Evolutionary conservation across 2,329 filamentous ascomycete species (phyloP).

Genomic region (Fusarium sambucinum): DNA sequence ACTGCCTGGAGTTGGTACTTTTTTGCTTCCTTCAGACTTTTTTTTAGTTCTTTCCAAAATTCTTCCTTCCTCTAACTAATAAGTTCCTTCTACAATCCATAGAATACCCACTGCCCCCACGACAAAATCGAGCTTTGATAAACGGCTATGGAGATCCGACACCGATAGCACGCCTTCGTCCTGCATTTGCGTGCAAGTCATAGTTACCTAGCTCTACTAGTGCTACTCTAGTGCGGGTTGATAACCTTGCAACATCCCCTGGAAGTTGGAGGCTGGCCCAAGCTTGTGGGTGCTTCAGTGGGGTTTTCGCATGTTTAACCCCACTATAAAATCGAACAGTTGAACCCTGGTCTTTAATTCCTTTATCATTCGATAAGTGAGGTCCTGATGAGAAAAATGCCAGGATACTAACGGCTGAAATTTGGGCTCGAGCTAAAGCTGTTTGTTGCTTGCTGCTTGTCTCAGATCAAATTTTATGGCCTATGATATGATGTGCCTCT

Average conservation of each 20-base stretch:
- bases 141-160: conserved; percentile 30
- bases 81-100: background rate
- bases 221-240: conserved; percentile 9
- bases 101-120: conserved; percentile 20
- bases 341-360: conserved; percentile 16
- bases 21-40: background rate
- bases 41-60: background rate
- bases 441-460: conserved; percentile 14
- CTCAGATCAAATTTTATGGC: conserved; percentile 28
- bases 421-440: conserved; percentile 37
- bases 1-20: background rate
- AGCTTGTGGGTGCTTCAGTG: conserved; percentile 29
- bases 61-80: background rate
- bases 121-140: conserved; percentile 20
- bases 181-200: conserved; percentile 38
- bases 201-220: conserved; percentile 16
- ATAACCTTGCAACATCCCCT: conserved; percentile 24
- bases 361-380: conserved; percentile 40
- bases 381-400: conserved; percentile 20
- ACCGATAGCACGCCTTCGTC: conserved; percentile 31
- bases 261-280: conserved; percentile 23
- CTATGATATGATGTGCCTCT: conserved; percentile 4
- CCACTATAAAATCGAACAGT: conserved; percentile 24
- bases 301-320: conserved; percentile 20
- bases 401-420: conserved; percentile 33